Conservation (phyloP, 768 basidiomycete genomes). For the Suillus occidentalis region DNA sequence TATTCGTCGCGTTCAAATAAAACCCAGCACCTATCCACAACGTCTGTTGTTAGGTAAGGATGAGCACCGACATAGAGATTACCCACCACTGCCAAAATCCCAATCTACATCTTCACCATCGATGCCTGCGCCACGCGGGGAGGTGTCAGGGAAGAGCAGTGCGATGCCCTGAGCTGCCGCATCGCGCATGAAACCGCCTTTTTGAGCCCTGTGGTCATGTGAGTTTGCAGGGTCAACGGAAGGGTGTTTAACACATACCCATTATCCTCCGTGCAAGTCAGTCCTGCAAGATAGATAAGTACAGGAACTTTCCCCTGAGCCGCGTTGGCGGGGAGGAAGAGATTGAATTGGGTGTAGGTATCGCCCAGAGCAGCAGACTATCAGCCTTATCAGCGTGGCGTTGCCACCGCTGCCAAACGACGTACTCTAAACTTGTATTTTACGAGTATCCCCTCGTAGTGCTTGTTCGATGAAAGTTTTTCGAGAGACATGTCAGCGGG, state of each 20-base stretch:
- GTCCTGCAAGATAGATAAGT: slow-evolving; percentile 84
- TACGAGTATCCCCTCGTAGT: slow-evolving; percentile 74
- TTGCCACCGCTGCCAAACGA: slow-evolving; percentile 7
- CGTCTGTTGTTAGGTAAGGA: neutral
- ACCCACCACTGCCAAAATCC: slow-evolving; percentile 85
- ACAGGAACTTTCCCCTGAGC: slow-evolving; percentile 60
- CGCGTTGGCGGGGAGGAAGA: slow-evolving; percentile 77
- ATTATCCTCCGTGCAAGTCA: slow-evolving; percentile 92
- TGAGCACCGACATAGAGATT: neutral
- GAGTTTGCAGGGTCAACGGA: neutral
- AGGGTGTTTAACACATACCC: slow-evolving; percentile 51
- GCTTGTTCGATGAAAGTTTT: slow-evolving; percentile 73
- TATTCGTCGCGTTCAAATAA: slow-evolving; percentile 88
- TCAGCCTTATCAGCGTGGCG: neutral
- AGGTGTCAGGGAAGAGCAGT: slow-evolving; percentile 93
- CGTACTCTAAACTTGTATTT: slow-evolving; percentile 87
- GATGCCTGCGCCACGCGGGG: slow-evolving; percentile 87
- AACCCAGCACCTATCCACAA: slow-evolving; percentile 72
- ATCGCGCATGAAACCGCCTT: slow-evolving; percentile 87
- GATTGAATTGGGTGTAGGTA: slow-evolving; percentile 75
- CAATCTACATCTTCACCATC: slow-evolving; percentile 79
- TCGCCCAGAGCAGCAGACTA: slow-evolving; percentile 75
- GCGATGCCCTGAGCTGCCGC: slow-evolving; percentile 87
- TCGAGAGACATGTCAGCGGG: slow-evolving; percentile 42
- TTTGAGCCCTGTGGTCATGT: slow-evolving; percentile 65